These are phyloP conservation scores for Colletotrichum lentis DNA, from an alignment of 2,329 filamentous ascomycete genomes.

Conservation along the genomic window DNA sequence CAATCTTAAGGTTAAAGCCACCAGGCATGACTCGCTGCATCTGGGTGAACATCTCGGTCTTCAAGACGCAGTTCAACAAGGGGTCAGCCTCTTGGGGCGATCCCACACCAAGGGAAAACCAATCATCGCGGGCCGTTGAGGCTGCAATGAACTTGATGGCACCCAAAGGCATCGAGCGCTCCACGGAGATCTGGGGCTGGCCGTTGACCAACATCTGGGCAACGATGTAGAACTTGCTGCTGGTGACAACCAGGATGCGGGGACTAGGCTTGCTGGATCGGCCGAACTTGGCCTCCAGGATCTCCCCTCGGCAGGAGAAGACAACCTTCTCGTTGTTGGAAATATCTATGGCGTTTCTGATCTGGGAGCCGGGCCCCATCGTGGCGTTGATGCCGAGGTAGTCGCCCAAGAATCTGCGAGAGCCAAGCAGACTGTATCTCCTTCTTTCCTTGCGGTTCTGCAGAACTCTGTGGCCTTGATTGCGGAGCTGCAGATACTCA, in stretches of 20 bases:
- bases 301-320: conserved; percentile 91
- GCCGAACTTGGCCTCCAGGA: conserved; percentile 93
- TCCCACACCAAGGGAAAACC: conserved; percentile 93
- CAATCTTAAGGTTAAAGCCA: conserved; percentile 82
- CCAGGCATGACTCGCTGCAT: conserved; percentile 82
- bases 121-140: conserved; percentile 88
- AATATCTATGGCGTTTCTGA: conserved; percentile 78
- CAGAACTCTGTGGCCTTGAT: conserved; percentile 84
- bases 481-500: conserved; percentile 86
- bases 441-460: conserved; percentile 88
- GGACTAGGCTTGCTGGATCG: conserved; percentile 93
- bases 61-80: conserved; percentile 91
- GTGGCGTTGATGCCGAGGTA: conserved; percentile 88
- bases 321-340: conserved; percentile 76
- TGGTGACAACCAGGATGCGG: conserved; percentile 84
- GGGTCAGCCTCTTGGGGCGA: conserved; percentile 92
- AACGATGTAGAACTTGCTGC: conserved; percentile 86
- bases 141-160: conserved; percentile 87
- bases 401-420: conserved; percentile 90
- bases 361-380: conserved; percentile 80
- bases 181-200: conserved; percentile 80
- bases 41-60: conserved; percentile 97
- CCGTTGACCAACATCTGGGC: conserved; percentile 84
- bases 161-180: conserved; percentile 82
- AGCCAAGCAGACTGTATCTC: conserved; percentile 89